Conservation (phyloP, 2,329 filamentous ascomycete genomes). For the Curvularia eragrostidis region DNA sequence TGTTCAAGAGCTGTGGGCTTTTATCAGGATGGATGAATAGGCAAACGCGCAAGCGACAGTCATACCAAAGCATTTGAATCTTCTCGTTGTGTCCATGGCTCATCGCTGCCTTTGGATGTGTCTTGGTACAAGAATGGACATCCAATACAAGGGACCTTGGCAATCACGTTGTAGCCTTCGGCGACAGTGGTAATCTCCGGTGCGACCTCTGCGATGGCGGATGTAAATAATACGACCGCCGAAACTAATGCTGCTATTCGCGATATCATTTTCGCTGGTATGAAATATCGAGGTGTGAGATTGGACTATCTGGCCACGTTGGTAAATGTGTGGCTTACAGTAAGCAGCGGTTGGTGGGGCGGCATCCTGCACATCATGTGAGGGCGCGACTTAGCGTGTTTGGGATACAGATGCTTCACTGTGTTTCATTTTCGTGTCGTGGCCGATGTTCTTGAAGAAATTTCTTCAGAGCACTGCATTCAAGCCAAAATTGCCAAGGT, state of each 20-base stretch:
- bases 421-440: background rate
- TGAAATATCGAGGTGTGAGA: background rate
- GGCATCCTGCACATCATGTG: conserved; percentile 13
- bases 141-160: conserved; percentile 42
- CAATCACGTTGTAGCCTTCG: conserved; percentile 43
- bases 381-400: conserved; percentile 19
- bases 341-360: conserved; percentile 21
- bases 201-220: conserved; percentile 27
- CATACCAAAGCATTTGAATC: conserved; percentile 40
- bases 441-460: background rate
- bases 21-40: background rate
- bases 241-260: conserved; percentile 14
- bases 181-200: conserved; percentile 41
- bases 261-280: conserved; percentile 23
- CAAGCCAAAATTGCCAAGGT: background rate
- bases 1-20: conserved; percentile 36
- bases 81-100: conserved; percentile 33
- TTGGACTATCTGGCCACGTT: conserved; percentile 22
- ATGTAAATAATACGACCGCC: conserved; percentile 2
- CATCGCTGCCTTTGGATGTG: conserved; percentile 32
- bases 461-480: background rate
- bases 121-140: conserved; percentile 46
- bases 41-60: background rate
- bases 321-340: conserved; percentile 4
- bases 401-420: conserved; percentile 1